These are phyloP conservation scores for Fusarium protoensiforme DNA, from an alignment of 2,329 filamentous ascomycete genomes.

Conservation along the genomic window DNA sequence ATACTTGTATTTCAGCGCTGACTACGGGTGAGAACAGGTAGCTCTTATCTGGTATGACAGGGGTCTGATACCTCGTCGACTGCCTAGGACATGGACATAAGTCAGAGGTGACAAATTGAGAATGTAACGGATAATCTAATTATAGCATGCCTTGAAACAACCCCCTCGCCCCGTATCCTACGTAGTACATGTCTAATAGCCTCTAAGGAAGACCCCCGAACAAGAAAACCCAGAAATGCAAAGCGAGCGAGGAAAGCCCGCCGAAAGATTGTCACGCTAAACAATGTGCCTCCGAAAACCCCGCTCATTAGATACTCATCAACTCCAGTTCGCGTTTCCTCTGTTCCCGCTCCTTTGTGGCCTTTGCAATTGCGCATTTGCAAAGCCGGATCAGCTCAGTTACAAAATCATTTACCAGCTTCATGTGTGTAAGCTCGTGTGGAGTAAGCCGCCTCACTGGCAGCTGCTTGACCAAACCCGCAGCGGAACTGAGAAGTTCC, in stretches of 20 bases:
- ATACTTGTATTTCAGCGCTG: not conserved
- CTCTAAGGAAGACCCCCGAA: not conserved
- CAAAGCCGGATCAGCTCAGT: constrained; percentile 56
- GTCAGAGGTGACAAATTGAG: not conserved
- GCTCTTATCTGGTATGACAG: not conserved
- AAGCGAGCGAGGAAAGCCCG: not conserved
- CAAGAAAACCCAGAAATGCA: not conserved
- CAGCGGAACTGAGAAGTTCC: constrained; percentile 55
- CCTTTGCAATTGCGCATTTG: constrained; percentile 52
- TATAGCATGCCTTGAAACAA: not conserved
- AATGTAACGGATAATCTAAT: not conserved
- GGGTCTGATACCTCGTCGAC: not conserved
- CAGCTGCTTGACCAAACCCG: constrained; percentile 56
- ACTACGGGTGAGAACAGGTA: not conserved
- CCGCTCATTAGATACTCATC: not conserved
- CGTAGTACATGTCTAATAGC: not conserved
- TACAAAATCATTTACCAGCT: constrained; percentile 56
- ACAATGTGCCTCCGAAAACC: not conserved
- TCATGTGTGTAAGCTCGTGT: constrained; percentile 53
- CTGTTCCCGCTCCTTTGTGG: not conserved
- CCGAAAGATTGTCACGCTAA: not conserved
- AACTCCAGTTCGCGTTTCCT: not conserved
- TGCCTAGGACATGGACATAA: not conserved
- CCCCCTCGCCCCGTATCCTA: not conserved
- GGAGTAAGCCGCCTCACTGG: constrained; percentile 42